These are phyloP conservation scores for Hymenoscyphus fructigenus DNA, from an alignment of 2,329 filamentous ascomycete genomes.

Conservation along the genomic window DNA sequence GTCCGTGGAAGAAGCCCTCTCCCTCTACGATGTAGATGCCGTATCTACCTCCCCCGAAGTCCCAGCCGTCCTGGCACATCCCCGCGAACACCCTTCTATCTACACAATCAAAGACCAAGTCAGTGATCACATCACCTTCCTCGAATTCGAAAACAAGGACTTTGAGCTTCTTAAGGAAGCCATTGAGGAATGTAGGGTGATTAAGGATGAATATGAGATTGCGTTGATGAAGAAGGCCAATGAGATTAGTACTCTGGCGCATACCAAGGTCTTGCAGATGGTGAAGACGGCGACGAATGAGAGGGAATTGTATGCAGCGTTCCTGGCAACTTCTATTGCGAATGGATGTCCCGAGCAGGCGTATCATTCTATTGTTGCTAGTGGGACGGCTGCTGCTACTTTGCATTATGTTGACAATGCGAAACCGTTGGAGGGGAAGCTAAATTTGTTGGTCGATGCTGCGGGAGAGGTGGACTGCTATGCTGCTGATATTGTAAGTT, in stretches of 20 bases:
- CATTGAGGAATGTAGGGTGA: conserved; percentile 66
- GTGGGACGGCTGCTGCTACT: conserved; percentile 76
- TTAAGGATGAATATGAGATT: conserved; percentile 75
- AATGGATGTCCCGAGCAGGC: conserved; percentile 79
- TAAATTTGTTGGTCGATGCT: conserved; percentile 81
- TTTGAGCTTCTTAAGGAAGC: conserved; percentile 54
- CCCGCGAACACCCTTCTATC: conserved; percentile 50
- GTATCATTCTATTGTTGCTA: conserved; percentile 83
- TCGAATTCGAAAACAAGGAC: conserved; percentile 67
- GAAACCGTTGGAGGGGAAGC: conserved; percentile 65
- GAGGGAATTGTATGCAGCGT: conserved; percentile 77
- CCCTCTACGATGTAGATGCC: conserved; percentile 77
- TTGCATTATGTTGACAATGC: conserved; percentile 86
- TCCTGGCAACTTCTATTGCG: conserved; percentile 73
- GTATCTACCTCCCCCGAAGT: conserved; percentile 72
- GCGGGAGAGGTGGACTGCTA: conserved; percentile 76
- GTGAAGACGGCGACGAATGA: conserved; percentile 71
- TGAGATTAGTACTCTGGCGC: conserved; percentile 64
- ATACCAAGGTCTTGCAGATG: conserved; percentile 59
- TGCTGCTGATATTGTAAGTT: conserved; percentile 61
- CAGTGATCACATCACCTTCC: conserved; percentile 68
- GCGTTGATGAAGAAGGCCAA: conserved; percentile 73
- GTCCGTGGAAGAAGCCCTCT: conserved; percentile 70
- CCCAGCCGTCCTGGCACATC: conserved; percentile 58
- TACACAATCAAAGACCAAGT: conserved; percentile 80